Evolutionary conservation across 148 eudicot species (phyloP).

Genomic region (Cornus florida): DNA sequence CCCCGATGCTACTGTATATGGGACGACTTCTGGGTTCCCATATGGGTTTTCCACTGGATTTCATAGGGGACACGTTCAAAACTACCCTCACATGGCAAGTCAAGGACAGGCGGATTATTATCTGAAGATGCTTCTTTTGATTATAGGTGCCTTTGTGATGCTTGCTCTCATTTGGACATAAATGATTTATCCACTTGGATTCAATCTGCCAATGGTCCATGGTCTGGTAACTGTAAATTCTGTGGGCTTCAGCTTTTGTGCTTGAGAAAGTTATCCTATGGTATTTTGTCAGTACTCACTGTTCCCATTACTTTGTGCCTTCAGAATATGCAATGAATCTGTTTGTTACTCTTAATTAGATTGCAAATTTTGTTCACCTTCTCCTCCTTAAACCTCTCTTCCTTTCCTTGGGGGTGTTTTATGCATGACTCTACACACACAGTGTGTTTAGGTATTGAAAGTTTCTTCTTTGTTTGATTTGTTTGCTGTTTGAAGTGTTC

Average conservation of each 20-base stretch:
- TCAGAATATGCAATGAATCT: too few relatives aligned
- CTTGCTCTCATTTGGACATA: conserved; percentile 36
- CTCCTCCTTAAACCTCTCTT: not conserved
- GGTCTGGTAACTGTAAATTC: not conserved
- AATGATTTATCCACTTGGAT: not conserved
- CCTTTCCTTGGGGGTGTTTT: not conserved
- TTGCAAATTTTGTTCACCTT: not conserved
- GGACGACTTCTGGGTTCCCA: conserved; percentile 41
- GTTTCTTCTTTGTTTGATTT: not conserved
- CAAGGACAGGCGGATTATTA: conserved; percentile 40
- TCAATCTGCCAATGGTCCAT: not conserved
- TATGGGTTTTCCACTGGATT: conserved; percentile 36
- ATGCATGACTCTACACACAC: too few relatives aligned
- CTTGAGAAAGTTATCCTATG: not conserved
- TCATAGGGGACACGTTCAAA: conserved; percentile 28
- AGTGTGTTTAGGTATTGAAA: not conserved
- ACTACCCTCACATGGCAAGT: conserved; percentile 11
- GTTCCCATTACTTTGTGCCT: not conserved
- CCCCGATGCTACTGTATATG: conserved; percentile 39
- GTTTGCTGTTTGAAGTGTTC: too few relatives aligned
- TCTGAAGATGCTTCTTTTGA: conserved; percentile 40
- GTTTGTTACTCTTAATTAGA: too few relatives aligned
- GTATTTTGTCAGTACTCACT: not conserved
- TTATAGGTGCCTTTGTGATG: conserved; percentile 38
- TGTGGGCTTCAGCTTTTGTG: not conserved